phyloP scores from a whole-genome alignment of 1,284 basidiomycete genomes.

The Agaricales sp. region DNA sequence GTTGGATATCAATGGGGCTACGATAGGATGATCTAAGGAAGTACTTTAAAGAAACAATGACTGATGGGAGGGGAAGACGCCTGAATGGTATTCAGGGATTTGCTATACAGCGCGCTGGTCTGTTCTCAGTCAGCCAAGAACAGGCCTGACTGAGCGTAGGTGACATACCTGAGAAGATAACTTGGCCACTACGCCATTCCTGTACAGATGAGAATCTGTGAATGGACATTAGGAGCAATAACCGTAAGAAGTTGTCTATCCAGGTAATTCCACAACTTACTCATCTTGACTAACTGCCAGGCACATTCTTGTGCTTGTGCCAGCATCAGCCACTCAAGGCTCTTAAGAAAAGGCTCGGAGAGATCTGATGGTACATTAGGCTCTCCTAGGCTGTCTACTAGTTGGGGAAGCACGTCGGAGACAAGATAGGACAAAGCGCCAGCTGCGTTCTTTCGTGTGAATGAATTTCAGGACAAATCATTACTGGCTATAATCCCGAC shows the following conservation, averaged over 20 bases:
- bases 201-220: constrained; percentile 51
- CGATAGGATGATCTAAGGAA: too few species aligned
- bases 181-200: constrained; percentile 82
- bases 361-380: constrained; percentile 57
- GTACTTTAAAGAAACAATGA: constrained; percentile 44
- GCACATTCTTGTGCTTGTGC: constrained; percentile 96
- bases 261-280: constrained; percentile 27
- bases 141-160: not conserved
- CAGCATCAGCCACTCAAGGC: constrained; percentile 73
- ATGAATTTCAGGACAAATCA: constrained; percentile 1
- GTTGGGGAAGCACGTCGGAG: constrained; percentile 44
- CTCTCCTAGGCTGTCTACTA: constrained; percentile 39
- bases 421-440: constrained; percentile 64
- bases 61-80: constrained; percentile 36
- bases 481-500: constrained; percentile 27
- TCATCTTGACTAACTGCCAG: constrained; percentile 88
- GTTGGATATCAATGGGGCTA: constrained; percentile 4
- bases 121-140: constrained; percentile 18
- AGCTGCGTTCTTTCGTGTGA: constrained; percentile 53
- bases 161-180: constrained; percentile 60
- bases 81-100: constrained; percentile 40
- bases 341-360: constrained; percentile 47
- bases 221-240: too few species aligned
- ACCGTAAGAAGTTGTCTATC: constrained; percentile 9
- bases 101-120: constrained; percentile 62